Base-by-base conservation (phyloP, 768 basidiomycete species). In the Termitomyces sp. region DNA sequence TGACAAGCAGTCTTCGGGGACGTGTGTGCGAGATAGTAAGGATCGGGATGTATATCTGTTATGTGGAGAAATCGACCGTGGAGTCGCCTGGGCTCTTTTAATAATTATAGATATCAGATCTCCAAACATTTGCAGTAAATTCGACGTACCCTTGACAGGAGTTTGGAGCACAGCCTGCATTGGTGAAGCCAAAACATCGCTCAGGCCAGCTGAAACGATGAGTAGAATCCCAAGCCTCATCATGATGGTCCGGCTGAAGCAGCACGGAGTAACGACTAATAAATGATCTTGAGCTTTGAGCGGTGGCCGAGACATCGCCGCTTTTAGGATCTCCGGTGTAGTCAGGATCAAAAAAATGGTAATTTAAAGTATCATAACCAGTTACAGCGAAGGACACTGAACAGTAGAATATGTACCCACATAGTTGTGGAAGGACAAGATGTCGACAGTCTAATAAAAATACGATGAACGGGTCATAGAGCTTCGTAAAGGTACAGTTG, bases 41-140 rank as follows among this genome's bases (percentile, higher is more conserved):
- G 82, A 72, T 93, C 91, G 36, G 91, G 91, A 66, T 94, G 92
- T 58, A 93, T 83, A 70, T 94, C 92, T 22, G 89, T 91, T 62
- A 93, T 84, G 61, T 92, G 90, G 27, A 93, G 69, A 72, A 92
- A 93, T 48, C 89, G 82, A 11, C 89, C 88, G 58, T 83, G 82
- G 20, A 89, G 75, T 67, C 79, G 83, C 58, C 72, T 78, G 44
- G 75, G 75, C 57, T 73, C 77, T 79, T 68, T 66, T 65, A 55
- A 42, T 36, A 15, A 36, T n/a, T 42, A 11, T n/a, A 42, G n/a
- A 42, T 42, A 22, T n/a, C 24, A 45, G 52, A 22, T 48, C 30
- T 47, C n/a, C 13, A 45, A 34, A 6, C 30, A 4, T 20, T 30
- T 7, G 16, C 1, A 6, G 41, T 18, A 34, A 24, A 46, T 53